Conservation (phyloP, 2,329 filamentous ascomycete species). For the Myriosclerotinia duriaeana region DNA sequence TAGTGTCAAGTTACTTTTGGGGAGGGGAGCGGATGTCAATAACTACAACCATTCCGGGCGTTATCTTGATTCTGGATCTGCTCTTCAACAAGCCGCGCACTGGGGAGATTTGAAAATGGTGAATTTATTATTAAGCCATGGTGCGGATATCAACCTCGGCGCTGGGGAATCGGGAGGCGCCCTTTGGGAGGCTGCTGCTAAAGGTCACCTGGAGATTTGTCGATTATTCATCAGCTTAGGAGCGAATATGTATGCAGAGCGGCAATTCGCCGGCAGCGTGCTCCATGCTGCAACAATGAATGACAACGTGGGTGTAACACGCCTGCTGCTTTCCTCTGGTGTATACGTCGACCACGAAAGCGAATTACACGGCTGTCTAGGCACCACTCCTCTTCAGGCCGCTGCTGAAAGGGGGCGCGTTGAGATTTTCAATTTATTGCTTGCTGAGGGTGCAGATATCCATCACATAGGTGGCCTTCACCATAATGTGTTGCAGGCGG, state of each 20-base stretch:
- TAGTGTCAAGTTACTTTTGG: not conserved
- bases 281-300: slow-evolving; percentile 18
- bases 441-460: not conserved
- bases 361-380: not conserved
- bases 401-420: not conserved
- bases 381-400: not conserved
- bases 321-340: not conserved
- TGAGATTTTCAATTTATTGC: not conserved
- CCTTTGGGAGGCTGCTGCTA: slow-evolving; percentile 6
- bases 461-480: not conserved
- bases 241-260: not conserved
- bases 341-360: not conserved
- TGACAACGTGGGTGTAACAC: not conserved
- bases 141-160: not conserved
- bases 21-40: not conserved
- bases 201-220: not conserved
- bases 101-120: not conserved
- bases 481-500: slow-evolving; percentile 10
- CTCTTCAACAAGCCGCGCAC: not conserved
- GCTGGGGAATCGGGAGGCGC: slow-evolving; percentile 5
- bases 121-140: not conserved
- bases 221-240: not conserved
- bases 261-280: not conserved
- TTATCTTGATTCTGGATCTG: not conserved
- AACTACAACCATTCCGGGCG: too few species aligned